Evolutionary conservation across 2,329 filamentous ascomycete species (phyloP), one percentile per base, ranked within the genome.

Genomic region (Hypoxylon sp.): DNA sequence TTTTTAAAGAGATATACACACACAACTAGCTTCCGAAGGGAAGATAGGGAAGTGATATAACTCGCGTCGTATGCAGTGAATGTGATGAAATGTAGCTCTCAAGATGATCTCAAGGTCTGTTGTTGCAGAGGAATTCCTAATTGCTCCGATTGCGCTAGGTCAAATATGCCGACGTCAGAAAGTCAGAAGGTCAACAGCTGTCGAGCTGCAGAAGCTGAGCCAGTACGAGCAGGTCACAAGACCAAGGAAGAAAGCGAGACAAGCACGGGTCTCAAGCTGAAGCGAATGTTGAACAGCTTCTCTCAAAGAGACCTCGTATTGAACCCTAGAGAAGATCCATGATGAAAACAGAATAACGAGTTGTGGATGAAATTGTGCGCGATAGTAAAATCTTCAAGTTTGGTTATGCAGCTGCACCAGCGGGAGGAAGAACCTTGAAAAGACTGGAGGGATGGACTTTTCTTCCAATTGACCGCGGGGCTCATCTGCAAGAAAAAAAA

Each of bases 301-400:
- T 46, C 28, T 61, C 45, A 51, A 36, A 36, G 60, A 59, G 58
- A 52, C 50, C 61, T 43, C 36, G 23, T 60, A 30, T 41, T 36
- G 23, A 60, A 53, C 30, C 38, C 60, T 68, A 72, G 64, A 70
- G 67, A 62, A 72, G 63, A 55, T 72, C 67, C 69, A 72, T 72
- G 48, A 25, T 59, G 63, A 63, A 53, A 55, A 19, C 51, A 11
- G 30, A 56, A 53, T 52, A 63, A 56, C 51, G 49, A 65, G 32
- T 55, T 67, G 63, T 62, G 36, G 46, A 56, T 17, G 25, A 45
- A 67, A 63, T 52, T 67, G 67, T 69, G 67, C 60, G 60, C 53
- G 55, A 67, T 67, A 30, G 46, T 46, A 48, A 46, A 60, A 51
- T 49, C 34, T 66, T 60, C 43, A 66, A 66, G 57, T 70, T 41